Percentiles rank a stretch among this genome's conserved stretches.
Conservation (phyloP, 306 rosid species). For the Aeschynomene evenia region DNA sequence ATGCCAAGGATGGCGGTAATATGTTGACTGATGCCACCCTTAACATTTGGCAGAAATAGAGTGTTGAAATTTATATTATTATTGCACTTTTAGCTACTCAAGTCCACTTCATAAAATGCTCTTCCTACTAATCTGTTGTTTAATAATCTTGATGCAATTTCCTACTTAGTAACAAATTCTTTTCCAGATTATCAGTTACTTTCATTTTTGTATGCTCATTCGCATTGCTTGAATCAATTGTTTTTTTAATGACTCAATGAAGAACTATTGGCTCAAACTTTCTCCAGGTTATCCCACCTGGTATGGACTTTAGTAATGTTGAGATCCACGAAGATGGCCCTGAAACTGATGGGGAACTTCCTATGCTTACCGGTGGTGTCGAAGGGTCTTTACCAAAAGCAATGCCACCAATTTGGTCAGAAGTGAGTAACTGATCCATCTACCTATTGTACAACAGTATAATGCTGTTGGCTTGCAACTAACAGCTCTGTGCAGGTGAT, state of each 20-base stretch:
- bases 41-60: neutral
- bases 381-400: slow-evolving; percentile 66
- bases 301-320: slow-evolving; percentile 91
- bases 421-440: slow-evolving; percentile 51
- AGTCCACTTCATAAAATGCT: neutral
- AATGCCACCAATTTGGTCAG: slow-evolving; percentile 75
- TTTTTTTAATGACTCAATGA: neutral
- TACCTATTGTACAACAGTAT: neutral
- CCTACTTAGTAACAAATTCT: neutral
- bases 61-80: slow-evolving; percentile 18
- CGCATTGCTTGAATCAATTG: neutral
- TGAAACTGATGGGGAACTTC: slow-evolving; percentile 67
- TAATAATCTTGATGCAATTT: neutral
- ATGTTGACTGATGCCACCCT: neutral
- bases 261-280: slow-evolving; percentile 26
- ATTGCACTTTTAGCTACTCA: neutral
- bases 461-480: slow-evolving; percentile 13
- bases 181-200: neutral
- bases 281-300: slow-evolving; percentile 82
- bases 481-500: slow-evolving; percentile 51
- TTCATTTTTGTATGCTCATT: neutral
- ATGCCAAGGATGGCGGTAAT: slow-evolving; percentile 97
- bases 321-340: slow-evolving; percentile 65
- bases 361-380: slow-evolving; percentile 46
- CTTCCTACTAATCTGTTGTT: neutral